These are phyloP conservation scores for Ensete glaucum DNA, from an alignment of 176 grass and related monocot species.

Conservation along the genomic window DNA sequence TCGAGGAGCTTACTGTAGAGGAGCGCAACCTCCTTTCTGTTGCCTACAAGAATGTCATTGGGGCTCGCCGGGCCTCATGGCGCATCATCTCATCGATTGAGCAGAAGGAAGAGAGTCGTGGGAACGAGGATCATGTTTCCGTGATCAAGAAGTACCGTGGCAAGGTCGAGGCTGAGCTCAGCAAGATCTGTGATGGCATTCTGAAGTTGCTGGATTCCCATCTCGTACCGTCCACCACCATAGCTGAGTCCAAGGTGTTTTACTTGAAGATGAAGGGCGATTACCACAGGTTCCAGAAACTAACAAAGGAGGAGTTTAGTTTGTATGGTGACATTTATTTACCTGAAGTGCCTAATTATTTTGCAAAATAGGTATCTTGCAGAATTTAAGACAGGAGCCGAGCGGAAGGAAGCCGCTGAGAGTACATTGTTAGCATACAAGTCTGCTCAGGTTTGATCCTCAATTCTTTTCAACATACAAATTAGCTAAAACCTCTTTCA, in stretches of 20 bases:
- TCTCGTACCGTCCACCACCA: neutral
- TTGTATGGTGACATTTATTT: too few relatives aligned
- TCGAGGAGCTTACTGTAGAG: conserved; percentile 10
- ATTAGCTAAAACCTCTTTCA: too few relatives aligned
- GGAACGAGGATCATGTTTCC: conserved; percentile 15
- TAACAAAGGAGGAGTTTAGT: neutral
- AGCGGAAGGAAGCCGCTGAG: neutral
- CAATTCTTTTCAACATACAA: neutral
- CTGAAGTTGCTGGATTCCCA: conserved; percentile 18
- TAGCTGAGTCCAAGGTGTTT: conserved; percentile 19
- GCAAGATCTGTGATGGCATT: conserved; percentile 19
- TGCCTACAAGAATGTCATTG: conserved; percentile 20
- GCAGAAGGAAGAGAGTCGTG: conserved; percentile 17
- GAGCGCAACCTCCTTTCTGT: conserved; percentile 22
- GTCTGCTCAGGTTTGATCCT: neutral
- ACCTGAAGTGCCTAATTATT: too few relatives aligned
- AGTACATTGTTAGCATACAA: neutral
- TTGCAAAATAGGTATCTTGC: conserved; percentile 7
- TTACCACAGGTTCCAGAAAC: conserved; percentile 7
- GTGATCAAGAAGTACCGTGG: conserved; percentile 16
- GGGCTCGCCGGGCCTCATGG: conserved; percentile 17
- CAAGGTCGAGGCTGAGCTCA: conserved; percentile 11
- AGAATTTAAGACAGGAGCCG: neutral
- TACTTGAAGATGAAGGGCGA: conserved; percentile 23
- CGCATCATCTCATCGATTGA: conserved; percentile 20